A percentile compares a stretch with the other conserved stretches of the same genome.
Conservation (phyloP, 345 rosid species). For the Orychophragmus violaceus region DNA sequence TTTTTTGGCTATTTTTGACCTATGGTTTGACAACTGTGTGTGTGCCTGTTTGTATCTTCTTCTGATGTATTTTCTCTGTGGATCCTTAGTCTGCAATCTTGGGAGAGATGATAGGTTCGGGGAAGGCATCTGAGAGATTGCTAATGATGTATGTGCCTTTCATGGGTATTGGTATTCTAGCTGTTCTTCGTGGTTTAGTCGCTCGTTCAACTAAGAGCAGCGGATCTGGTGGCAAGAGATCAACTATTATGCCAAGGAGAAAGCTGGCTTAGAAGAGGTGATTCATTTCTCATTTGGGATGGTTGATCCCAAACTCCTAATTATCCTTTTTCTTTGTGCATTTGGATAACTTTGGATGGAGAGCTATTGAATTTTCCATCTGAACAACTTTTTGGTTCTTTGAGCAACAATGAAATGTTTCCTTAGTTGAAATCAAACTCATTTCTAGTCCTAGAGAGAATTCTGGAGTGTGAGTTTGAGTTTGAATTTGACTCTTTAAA, state of each 20-base stretch:
- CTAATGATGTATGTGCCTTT: conserved; percentile 52
- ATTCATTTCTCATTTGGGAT: neutral
- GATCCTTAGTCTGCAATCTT: conserved; percentile 50
- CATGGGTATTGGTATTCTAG: conserved; percentile 47
- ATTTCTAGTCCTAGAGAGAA: no score
- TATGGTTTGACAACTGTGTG: neutral
- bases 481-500: no score
- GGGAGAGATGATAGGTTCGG: conserved; percentile 53
- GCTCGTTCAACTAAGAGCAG: conserved; percentile 18
- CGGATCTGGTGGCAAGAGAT: conserved; percentile 31
- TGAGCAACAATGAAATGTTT: neutral
- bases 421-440: neutral
- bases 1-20: neutral
- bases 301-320: neutral
- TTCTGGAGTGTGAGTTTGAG: no score
- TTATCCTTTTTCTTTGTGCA: neutral
- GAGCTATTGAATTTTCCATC: neutral
- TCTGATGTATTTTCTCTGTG: neutral
- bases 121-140: conserved; percentile 54
- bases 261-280: conserved; percentile 45
- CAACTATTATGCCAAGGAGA: conserved; percentile 39
- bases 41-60: neutral
- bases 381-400: neutral
- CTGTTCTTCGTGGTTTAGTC: conserved; percentile 57
- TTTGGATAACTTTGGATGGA: neutral